Evolutionary conservation across 192 early-diverging fungal species (phyloP).

Genomic region (Mortierella claussenii): DNA sequence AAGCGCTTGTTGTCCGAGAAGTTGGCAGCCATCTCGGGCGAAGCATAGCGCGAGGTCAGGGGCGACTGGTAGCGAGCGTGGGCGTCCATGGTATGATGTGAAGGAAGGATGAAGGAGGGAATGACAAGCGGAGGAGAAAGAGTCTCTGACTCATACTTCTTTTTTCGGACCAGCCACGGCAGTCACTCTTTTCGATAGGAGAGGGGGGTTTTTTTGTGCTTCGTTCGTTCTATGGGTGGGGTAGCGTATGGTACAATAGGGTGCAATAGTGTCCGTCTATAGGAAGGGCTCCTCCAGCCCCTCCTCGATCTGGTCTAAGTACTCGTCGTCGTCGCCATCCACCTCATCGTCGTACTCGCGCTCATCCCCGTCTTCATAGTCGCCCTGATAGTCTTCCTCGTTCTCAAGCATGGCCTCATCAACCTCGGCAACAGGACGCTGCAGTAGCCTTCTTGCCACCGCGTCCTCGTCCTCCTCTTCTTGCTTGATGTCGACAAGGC

Average conservation of each 20-base stretch:
- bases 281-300: slow-evolving; percentile 39
- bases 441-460: slow-evolving; percentile 14
- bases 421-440: background rate
- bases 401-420: slow-evolving; percentile 21
- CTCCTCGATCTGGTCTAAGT: slow-evolving; percentile 41
- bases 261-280: background rate
- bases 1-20: slow-evolving; percentile 97
- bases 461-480: slow-evolving; percentile 42
- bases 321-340: slow-evolving; percentile 47
- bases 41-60: slow-evolving; percentile 97
- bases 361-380: slow-evolving; percentile 53
- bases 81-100: slow-evolving; percentile 44
- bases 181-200: slow-evolving; percentile 23
- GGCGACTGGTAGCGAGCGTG: slow-evolving; percentile 94
- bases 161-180: slow-evolving; percentile 13
- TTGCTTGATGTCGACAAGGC: slow-evolving; percentile 26
- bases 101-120: background rate
- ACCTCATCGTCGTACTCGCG: slow-evolving; percentile 44
- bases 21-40: slow-evolving; percentile 95
- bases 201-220: background rate
- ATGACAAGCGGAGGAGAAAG: slow-evolving; percentile 6
- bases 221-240: background rate
- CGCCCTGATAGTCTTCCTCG: slow-evolving; percentile 52
- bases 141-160: slow-evolving; percentile 7
- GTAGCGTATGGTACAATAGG: background rate